These are phyloP conservation scores for Psilocybe cyanescens DNA, from an alignment of 768 basidiomycete species.

Conservation along the genomic window DNA sequence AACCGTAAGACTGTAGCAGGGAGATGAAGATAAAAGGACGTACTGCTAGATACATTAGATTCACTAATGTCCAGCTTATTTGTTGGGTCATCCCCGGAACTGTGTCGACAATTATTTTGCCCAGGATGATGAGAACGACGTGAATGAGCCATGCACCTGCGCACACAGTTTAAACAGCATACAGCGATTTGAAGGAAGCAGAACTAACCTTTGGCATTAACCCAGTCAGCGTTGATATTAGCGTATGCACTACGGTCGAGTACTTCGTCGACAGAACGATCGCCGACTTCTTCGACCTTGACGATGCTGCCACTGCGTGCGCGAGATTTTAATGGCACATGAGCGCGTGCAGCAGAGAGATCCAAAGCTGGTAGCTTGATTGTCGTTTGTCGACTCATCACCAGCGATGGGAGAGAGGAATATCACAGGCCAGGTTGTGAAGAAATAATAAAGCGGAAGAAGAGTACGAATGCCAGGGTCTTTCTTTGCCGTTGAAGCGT, in stretches of 20 bases:
- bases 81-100: constrained; percentile 94
- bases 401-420: constrained; percentile 17
- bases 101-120: constrained; percentile 92
- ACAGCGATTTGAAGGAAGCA: constrained; percentile 3
- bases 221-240: constrained; percentile 92
- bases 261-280: constrained; percentile 70
- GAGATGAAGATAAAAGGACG: constrained; percentile 31
- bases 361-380: constrained; percentile 60
- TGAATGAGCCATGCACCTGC: constrained; percentile 98
- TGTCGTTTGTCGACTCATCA: constrained; percentile 56
- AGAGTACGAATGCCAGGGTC: background rate
- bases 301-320: constrained; percentile 76
- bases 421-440: constrained; percentile 11
- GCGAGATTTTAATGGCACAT: constrained; percentile 43
- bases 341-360: constrained; percentile 33
- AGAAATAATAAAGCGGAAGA: constrained; percentile 10
- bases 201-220: constrained; percentile 83
- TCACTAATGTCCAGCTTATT: constrained; percentile 94
- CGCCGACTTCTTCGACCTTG: constrained; percentile 84
- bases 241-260: constrained; percentile 81
- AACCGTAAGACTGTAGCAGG: constrained; percentile 2
- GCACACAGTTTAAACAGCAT: constrained; percentile 5
- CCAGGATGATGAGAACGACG: constrained; percentile 86
- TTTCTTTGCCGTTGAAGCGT: constrained; percentile 10
- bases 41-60: constrained; percentile 89